Evolutionary conservation across 2,329 filamentous ascomycete genomes (phyloP).

Genomic region (Akanthomyces muscarius): DNA sequence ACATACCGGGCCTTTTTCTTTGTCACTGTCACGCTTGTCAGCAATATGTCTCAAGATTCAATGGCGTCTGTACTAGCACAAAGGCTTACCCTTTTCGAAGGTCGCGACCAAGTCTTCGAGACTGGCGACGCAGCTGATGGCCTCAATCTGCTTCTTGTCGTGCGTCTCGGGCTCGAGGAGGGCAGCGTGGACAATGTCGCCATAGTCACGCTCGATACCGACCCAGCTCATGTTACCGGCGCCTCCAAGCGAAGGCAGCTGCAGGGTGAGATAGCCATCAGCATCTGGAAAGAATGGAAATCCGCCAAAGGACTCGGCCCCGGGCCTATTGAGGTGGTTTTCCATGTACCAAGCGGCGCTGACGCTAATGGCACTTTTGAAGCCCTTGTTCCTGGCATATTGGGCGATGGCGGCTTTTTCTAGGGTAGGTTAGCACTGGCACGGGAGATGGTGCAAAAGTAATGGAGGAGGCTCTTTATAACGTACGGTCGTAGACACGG

Average conservation of each 20-base stretch:
- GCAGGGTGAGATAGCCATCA: slow-evolving; percentile 35
- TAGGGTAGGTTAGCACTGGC: slow-evolving; percentile 19
- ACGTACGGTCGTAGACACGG: slow-evolving; percentile 33
- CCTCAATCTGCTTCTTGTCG: slow-evolving; percentile 35
- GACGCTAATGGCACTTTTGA: slow-evolving; percentile 34
- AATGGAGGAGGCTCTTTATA: not conserved
- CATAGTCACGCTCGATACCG: slow-evolving; percentile 38
- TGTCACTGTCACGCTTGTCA: slow-evolving; percentile 23
- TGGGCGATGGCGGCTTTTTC: slow-evolving; percentile 37
- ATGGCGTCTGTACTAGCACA: not conserved
- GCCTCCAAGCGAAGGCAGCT: slow-evolving; percentile 37
- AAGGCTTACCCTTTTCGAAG: slow-evolving; percentile 30
- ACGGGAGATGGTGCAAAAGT: not conserved
- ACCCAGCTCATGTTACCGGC: slow-evolving; percentile 35
- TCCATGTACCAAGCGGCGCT: slow-evolving; percentile 41
- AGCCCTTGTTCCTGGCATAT: slow-evolving; percentile 32
- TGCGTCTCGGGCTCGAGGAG: slow-evolving; percentile 37
- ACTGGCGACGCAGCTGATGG: slow-evolving; percentile 32
- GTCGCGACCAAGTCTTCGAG: slow-evolving; percentile 28
- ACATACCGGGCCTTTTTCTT: slow-evolving; percentile 31
- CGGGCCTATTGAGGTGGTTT: slow-evolving; percentile 34
- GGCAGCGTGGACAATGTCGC: slow-evolving; percentile 43
- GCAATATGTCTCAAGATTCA: not conserved
- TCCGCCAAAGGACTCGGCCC: slow-evolving; percentile 36
- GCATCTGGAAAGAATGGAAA: slow-evolving; percentile 35